Base-by-base conservation (phyloP, 495 filamentous ascomycete species). In the Trichoderma parareesei region DNA sequence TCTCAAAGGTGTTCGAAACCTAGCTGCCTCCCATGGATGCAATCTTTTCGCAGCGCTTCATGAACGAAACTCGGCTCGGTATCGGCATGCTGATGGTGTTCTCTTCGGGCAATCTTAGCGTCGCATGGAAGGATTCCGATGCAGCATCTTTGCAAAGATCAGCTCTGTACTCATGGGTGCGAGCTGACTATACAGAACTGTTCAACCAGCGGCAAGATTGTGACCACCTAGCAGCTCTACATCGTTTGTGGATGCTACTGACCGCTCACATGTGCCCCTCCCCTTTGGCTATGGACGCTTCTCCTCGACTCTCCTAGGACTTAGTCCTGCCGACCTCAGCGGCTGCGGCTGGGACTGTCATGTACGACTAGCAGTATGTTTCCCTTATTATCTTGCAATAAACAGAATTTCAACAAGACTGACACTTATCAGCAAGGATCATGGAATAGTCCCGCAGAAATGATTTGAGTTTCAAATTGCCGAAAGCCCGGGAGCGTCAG, bases 21-120 rank as follows among this genome's bases (percentile, higher is more conserved):
- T 78, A 72, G 42, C 73, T 75, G 38, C 77, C 75, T 5, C 68
- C 73, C 42, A 78, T 81, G 75, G 79, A 81, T 63, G 75, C 67
- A 35, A 77, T 76, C 60, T 72, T 79, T 16, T 53, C 76, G 37
- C 63, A 66, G 20, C 71, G 75, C 16, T 75, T 74, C 64, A 67
- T 69, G 35, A 49, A 18, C 4, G 60, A 62, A 41, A 20, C 3
- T 57, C 14, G 20, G 10, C 10, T 37, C 53, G 33, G 20, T 27
- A 48, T 14, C 13, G 11, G 6, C 40, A 41, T 11, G 40, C 40
- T 41, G 40, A 48, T 48, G 27, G 27, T 14, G 8, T 57, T 6
- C 27, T 41, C 11, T 41, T 11, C 11, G 40, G 40, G 40, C 40
- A 41, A 16, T 18, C 46, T 49, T 49, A 49, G 46, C 46, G 46